A percentile compares a stretch with the other conserved stretches of the same genome.
Evolutionary conservation across 257 asterid species (phyloP).

Genomic region (Solanum rostratum): DNA sequence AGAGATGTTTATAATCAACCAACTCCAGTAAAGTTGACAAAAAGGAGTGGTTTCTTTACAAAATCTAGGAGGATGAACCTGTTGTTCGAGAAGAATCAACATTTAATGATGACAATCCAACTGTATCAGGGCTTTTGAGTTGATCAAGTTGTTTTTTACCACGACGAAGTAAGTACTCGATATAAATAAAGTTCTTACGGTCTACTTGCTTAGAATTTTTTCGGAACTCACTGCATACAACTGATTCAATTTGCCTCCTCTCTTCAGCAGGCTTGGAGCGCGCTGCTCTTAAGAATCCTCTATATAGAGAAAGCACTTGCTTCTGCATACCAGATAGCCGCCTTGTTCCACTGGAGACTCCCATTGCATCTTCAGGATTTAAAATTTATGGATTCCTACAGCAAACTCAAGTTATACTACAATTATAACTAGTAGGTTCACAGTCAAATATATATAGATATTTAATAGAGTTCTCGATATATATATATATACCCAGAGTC

Average conservation of each 20-base stretch:
- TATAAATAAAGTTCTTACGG: conserved; percentile 66
- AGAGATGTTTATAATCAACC: neutral
- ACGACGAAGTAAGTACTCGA: conserved; percentile 68
- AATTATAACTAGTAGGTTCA: neutral
- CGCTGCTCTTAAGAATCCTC: conserved; percentile 78
- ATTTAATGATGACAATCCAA: conserved; percentile 48
- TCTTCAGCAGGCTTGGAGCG: conserved; percentile 64
- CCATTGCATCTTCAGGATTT: conserved; percentile 24
- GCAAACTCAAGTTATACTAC: neutral
- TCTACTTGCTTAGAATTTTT: conserved; percentile 52
- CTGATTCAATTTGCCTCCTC: conserved; percentile 47
- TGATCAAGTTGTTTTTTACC: conserved; percentile 83
- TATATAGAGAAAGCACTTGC: conserved; percentile 73
- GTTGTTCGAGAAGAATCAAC: conserved; percentile 23
- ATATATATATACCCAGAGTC: neutral
- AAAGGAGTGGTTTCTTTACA: neutral
- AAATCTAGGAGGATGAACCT: conserved; percentile 1
- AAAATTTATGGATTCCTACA: neutral
- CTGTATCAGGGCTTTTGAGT: conserved; percentile 59
- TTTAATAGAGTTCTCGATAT: neutral
- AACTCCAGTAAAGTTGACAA: neutral
- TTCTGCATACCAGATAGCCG: conserved; percentile 87
- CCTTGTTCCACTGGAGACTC: conserved; percentile 41
- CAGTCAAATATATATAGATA: neutral
- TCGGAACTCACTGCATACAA: conserved; percentile 65